Evolutionary conservation across 352 stramenopile genomes (phyloP).

Genomic region (Phytopythium helicoides): DNA sequence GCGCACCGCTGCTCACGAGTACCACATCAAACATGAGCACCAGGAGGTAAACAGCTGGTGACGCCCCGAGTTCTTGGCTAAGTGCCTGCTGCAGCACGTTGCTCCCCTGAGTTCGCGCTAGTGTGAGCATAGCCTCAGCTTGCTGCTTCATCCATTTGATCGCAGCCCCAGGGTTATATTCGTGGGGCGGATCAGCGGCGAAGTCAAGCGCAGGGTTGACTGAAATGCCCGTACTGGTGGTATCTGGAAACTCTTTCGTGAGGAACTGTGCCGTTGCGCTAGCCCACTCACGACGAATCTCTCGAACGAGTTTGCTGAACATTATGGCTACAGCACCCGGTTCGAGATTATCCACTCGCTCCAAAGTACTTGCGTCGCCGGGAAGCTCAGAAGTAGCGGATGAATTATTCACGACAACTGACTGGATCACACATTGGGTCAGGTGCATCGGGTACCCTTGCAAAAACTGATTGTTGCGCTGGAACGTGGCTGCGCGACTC

Average conservation of each 20-base stretch:
- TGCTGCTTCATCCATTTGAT: slow-evolving; percentile 13
- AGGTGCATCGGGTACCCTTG: slow-evolving; percentile 37
- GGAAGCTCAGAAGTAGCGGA: not conserved
- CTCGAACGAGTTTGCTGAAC: slow-evolving; percentile 26
- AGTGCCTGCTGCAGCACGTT: slow-evolving; percentile 18
- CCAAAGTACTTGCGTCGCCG: slow-evolving; percentile 4
- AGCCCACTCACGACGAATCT: slow-evolving; percentile 30
- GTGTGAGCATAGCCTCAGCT: slow-evolving; percentile 21
- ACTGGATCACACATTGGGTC: slow-evolving; percentile 55
- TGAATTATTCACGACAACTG: slow-evolving; percentile 29
- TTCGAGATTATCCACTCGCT: slow-evolving; percentile 9
- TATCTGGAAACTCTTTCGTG: slow-evolving; percentile 9
- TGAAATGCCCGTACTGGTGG: not conserved
- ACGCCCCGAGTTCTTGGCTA: slow-evolving; percentile 18
- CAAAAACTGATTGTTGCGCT: slow-evolving; percentile 31
- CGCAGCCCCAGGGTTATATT: not conserved
- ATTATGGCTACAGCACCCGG: slow-evolving; percentile 10
- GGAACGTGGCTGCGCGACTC: slow-evolving; percentile 32
- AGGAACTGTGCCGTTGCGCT: slow-evolving; percentile 18
- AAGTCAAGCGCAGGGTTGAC: not conserved
- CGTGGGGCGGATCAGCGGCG: not conserved
- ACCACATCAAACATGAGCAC: slow-evolving; percentile 49
- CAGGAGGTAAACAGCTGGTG: slow-evolving; percentile 52
- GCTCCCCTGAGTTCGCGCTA: slow-evolving; percentile 20
- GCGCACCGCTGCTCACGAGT: slow-evolving; percentile 12